Conservation (phyloP, 352 stramenopile genomes). For the Pythium dissimile region DNA sequence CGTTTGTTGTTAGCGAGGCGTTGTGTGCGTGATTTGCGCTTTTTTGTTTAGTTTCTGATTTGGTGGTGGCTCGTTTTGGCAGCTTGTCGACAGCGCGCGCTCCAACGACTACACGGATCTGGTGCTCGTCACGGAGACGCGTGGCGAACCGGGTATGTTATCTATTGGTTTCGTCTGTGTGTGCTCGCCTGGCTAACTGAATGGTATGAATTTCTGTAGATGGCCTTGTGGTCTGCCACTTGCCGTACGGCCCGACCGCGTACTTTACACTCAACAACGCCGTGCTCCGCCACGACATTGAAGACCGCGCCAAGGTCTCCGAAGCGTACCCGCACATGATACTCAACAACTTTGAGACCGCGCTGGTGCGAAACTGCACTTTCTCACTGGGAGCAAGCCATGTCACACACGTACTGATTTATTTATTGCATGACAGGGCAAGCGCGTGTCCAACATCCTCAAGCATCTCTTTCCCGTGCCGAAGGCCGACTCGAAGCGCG, state of each 20-base stretch:
- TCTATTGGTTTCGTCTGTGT: neutral
- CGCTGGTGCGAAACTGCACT: slow-evolving; percentile 50
- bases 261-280: slow-evolving; percentile 98
- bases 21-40: too few relatives aligned
- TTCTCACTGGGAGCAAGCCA: neutral
- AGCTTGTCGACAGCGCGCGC: slow-evolving; percentile 96
- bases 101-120: slow-evolving; percentile 98
- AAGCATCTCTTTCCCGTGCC: slow-evolving; percentile 99
- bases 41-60: too few relatives aligned
- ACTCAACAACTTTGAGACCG: slow-evolving; percentile 95
- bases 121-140: slow-evolving; percentile 97
- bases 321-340: slow-evolving; percentile 96
- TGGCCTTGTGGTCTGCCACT: slow-evolving; percentile 97
- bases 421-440: slow-evolving; percentile 41
- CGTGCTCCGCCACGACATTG: slow-evolving; percentile 98
- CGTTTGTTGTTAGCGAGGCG: too few relatives aligned
- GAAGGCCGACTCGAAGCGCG: slow-evolving; percentile 94
- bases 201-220: slow-evolving; percentile 48
- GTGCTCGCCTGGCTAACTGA: neutral
- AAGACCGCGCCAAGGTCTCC: slow-evolving; percentile 91
- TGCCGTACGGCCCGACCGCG: slow-evolving; percentile 98
- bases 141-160: slow-evolving; percentile 91
- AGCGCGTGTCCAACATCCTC: slow-evolving; percentile 96
- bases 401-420: neutral
- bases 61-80: too few relatives aligned